Evolutionary conservation across 495 filamentous ascomycete genomes (phyloP).

Genomic region (Cryomyces minteri): DNA sequence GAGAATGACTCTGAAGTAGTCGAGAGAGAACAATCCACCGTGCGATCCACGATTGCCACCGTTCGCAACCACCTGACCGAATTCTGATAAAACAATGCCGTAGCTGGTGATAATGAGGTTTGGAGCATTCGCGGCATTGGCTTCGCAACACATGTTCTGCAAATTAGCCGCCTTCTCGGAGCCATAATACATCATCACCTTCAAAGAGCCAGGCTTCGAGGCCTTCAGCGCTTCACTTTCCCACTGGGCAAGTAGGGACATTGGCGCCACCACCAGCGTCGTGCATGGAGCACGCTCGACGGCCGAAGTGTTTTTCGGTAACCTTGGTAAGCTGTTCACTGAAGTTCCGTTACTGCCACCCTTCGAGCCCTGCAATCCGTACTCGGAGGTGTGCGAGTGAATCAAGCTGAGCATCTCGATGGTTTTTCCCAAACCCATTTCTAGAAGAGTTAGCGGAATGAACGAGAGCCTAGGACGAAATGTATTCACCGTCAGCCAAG

Average conservation of each 20-base stretch:
- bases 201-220: slow-evolving; percentile 63
- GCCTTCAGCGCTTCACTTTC: slow-evolving; percentile 85
- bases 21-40: slow-evolving; percentile 71
- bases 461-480: neutral
- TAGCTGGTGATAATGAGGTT: slow-evolving; percentile 94
- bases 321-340: slow-evolving; percentile 36
- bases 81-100: slow-evolving; percentile 80
- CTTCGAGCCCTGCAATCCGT: slow-evolving; percentile 12
- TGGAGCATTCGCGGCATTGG: slow-evolving; percentile 57
- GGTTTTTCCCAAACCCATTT: slow-evolving; percentile 71
- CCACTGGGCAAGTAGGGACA: slow-evolving; percentile 89
- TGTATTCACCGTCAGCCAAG: slow-evolving; percentile 59
- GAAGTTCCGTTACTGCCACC: slow-evolving; percentile 18
- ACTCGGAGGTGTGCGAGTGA: slow-evolving; percentile 58
- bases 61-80: slow-evolving; percentile 41
- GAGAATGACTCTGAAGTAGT: slow-evolving; percentile 86
- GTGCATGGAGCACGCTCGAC: slow-evolving; percentile 64
- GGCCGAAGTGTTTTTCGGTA: slow-evolving; percentile 32
- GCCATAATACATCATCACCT: slow-evolving; percentile 80
- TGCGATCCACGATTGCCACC: slow-evolving; percentile 36
- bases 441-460: slow-evolving; percentile 4
- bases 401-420: slow-evolving; percentile 95
- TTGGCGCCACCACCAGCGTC: slow-evolving; percentile 86
- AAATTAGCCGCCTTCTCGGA: slow-evolving; percentile 62
- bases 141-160: slow-evolving; percentile 47